These are phyloP conservation scores for Salvia rosmarinus DNA, from an alignment of 257 asterid genomes.

Conservation along the genomic window DNA sequence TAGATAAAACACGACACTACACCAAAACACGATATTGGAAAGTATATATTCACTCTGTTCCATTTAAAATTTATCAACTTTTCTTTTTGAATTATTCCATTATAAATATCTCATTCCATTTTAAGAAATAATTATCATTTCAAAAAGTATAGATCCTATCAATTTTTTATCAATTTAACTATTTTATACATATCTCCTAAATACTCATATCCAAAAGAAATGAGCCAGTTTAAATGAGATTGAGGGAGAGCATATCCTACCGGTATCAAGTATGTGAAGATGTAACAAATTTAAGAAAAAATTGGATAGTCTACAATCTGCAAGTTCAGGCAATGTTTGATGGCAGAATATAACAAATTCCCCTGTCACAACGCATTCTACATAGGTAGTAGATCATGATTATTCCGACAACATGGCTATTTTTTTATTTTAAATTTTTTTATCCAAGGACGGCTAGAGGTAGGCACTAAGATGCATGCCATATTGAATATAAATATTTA, in stretches of 20 bases:
- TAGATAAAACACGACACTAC: background rate
- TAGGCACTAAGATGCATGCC: constrained; percentile 9
- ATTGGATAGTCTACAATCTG: constrained; percentile 33
- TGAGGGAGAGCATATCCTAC: too few species aligned
- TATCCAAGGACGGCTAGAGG: constrained; percentile 27
- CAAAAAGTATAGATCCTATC: too few species aligned
- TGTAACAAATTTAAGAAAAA: constrained; percentile 21
- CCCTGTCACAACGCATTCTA: constrained; percentile 34
- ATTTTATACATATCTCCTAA: too few species aligned
- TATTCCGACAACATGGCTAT: background rate
- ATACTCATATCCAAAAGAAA: too few species aligned
- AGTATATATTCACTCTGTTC: too few species aligned
- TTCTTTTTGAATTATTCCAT: too few species aligned
- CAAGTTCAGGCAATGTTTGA: constrained; percentile 33
- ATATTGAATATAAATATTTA: background rate
- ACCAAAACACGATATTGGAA: too few species aligned
- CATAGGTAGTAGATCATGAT: constrained; percentile 9
- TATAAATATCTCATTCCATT: too few species aligned
- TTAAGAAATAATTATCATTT: too few species aligned
- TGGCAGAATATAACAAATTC: constrained; percentile 32
- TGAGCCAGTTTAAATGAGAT: too few species aligned
- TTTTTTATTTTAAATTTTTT: background rate
- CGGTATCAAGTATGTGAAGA: background rate
- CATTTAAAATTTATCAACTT: too few species aligned
- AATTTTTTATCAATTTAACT: too few species aligned